These are phyloP conservation scores for Cucumis hystrix DNA, from an alignment of 306 rosid species.

Conservation along the genomic window DNA sequence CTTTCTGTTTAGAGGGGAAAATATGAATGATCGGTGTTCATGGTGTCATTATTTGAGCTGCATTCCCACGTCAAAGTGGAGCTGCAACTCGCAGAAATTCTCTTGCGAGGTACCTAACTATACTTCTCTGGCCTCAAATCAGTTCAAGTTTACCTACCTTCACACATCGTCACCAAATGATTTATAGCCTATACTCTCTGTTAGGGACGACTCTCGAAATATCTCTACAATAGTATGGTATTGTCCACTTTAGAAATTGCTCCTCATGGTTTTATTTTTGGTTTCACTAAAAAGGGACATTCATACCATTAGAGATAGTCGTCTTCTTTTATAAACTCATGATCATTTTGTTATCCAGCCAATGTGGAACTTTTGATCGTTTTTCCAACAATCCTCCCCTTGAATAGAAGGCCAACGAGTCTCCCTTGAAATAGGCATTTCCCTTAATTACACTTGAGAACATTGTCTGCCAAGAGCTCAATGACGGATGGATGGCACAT, in stretches of 20 bases:
- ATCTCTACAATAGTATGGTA: neutral
- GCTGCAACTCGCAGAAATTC: neutral
- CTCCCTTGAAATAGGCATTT: no score
- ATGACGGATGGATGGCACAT: no score
- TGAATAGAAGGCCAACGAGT: no score
- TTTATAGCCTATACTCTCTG: neutral
- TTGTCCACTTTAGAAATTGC: neutral
- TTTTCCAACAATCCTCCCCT: no score
- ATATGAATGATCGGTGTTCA: slow-evolving; percentile 10
- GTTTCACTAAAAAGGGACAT: no score
- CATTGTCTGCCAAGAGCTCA: no score
- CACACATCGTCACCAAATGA: neutral
- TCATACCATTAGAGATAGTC: no score
- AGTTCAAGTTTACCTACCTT: neutral
- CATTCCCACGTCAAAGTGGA: slow-evolving; percentile 12
- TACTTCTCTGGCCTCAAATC: neutral
- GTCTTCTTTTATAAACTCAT: no score
- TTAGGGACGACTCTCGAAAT: neutral
- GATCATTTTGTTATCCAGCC: no score
- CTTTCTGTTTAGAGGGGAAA: slow-evolving; percentile 2
- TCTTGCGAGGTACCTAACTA: slow-evolving; percentile 7
- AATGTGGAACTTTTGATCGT: no score
- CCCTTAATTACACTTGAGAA: no score
- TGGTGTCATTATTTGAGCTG: slow-evolving; percentile 18
- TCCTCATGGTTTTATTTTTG: neutral